Evolutionary conservation across 1,284 basidiomycete genomes (phyloP), one percentile per base, ranked within the genome.

Genomic region (Sanghuangporus weigelae): DNA sequence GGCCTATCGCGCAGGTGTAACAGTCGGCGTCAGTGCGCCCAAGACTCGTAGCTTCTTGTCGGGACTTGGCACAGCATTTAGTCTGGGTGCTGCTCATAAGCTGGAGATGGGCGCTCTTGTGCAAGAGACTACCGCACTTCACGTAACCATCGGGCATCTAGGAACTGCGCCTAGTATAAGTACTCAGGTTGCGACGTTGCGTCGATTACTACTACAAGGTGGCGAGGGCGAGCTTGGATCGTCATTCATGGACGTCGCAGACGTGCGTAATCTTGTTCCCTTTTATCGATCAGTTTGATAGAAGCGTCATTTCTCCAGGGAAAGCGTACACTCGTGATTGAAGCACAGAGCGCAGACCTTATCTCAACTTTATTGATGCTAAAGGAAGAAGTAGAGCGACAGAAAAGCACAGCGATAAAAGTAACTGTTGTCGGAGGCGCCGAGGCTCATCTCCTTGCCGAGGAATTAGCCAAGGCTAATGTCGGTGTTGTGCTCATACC

Each of bases 291-390:
- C 11, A 12, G 1, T n/a, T 58, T 50, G 58, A 35, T 19, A 36
- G 31, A 36, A 23, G 5, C 23, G 63, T 4, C 42, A 19, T 31
- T 50, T 36, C 50, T 60, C 1, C 38, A 81, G 74, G 84, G 87
- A 38, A 68, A 78, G 42, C 65, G 84, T 11, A 81, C 85, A 8
- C 72, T 91, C 51, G 83, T 89, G 2, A 75, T 89, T 21, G 74
- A 80, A 1, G 80, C 80, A 0, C 74, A 81, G 67, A 84, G 81
- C 63, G 90, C 90, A 8, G 90, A 95, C 73, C 77, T 89, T 54
- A 95, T 96, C 57, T 88, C 90, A 0, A 86, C 89, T 7, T 74
- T 96, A 16, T 75, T 96, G 39, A 73, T 80, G 14, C 78, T 96
- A 64, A 93, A 94, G 79, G 78, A 79, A 66, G 86, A 93, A 67